Evolutionary conservation across 441 rosid species (phyloP), one percentile per base, ranked within the genome.

Genomic region (Rhodomyrtus psidioides): DNA sequence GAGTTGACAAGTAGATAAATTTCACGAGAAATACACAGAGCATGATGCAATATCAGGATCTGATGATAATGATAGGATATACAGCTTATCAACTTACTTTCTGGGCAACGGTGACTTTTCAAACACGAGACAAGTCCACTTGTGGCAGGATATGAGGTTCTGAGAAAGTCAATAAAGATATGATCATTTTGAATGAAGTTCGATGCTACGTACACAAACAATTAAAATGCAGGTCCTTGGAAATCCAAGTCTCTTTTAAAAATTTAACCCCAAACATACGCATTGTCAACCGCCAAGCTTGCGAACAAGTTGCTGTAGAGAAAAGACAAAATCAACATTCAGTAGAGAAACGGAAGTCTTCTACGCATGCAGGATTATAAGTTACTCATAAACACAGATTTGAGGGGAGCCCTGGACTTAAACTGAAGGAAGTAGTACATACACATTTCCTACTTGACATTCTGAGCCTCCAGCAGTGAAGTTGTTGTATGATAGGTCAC

Each of bases 401-500:
- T 13, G 24, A 15, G 26, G 44, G 46, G 30, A 30, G 55, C 16
- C 82, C 17, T 5, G 51, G 46, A 54, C 23, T 9, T 39, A 42
- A 17, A 44, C 4, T 81, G 59, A 85, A 34, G 59, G 6, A 85
- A 59, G 75, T 23, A 28, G 24, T 54, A 82, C 84, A 15, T 81
- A 51, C 55, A 27, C 28, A 2, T 0, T 0, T 15, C 4, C 8
- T 15, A n/a, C 27, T 65, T 53, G 46, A 42, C 87, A 86, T 28
- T 3, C 5, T 49, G 15, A 0, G 26, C 3, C 13, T 34, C 6
- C 12, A 26, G 14, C 44, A 2, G 2, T 15, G 84, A 86, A 86
- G 26, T 82, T 82, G 83, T 86, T 86, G 87, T 81, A 86, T 53
- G 87, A 86, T 10, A 86, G 84, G 21, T 86, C 87, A 42, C 87